These are phyloP conservation scores for Conticribra guillardii DNA, from an alignment of 108 stramenopile species.

Conservation along the genomic window DNA sequence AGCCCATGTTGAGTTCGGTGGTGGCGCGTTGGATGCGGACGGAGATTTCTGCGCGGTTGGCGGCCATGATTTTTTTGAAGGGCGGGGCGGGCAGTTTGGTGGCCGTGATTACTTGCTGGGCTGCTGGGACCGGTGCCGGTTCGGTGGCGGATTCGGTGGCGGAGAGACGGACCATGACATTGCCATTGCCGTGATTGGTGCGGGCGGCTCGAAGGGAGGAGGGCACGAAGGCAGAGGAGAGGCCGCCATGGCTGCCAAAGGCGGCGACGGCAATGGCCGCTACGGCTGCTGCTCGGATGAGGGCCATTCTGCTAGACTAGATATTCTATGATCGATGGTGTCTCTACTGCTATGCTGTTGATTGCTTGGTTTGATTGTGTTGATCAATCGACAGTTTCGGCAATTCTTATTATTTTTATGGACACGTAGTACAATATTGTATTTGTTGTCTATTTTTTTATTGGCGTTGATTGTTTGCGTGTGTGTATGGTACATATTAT, in stretches of 20 bases:
- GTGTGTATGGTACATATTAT: too few relatives aligned
- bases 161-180: too few relatives aligned
- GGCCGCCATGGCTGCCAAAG: background rate
- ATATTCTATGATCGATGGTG: too few relatives aligned
- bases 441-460: too few relatives aligned
- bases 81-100: constrained; percentile 28
- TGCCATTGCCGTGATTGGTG: background rate
- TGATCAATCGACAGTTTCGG: too few relatives aligned
- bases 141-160: background rate
- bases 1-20: constrained; percentile 80
- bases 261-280: background rate
- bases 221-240: background rate
- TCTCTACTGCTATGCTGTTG: too few relatives aligned
- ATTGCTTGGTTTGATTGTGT: too few relatives aligned
- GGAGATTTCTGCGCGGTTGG: constrained; percentile 96
- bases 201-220: background rate
- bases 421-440: too few relatives aligned
- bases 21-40: constrained; percentile 92
- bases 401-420: too few relatives aligned
- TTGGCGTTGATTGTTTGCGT: too few relatives aligned
- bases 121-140: background rate
- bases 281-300: constrained; percentile 3
- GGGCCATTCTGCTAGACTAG: background rate
- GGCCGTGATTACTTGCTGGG: background rate
- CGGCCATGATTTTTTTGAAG: constrained; percentile 72